phyloP scores from a whole-genome alignment of 257 asterid genomes.

The Cinchona pubescens region DNA sequence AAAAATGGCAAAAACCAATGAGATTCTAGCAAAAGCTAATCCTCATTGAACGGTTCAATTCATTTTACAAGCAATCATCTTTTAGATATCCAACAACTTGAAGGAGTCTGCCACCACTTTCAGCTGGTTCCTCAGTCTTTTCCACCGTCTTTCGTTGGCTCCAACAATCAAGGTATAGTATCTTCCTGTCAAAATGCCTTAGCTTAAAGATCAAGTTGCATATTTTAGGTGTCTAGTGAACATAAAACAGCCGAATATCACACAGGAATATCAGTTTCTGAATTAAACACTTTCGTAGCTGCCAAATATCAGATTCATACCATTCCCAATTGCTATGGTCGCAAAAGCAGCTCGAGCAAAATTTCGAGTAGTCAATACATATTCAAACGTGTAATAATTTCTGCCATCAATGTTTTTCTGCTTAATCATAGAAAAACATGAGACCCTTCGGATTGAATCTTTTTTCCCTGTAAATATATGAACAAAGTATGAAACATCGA shows the following conservation, averaged over 20 bases:
- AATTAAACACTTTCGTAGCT: background rate
- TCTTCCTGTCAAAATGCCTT: slow-evolving; percentile 49
- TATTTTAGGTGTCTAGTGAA: background rate
- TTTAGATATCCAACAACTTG: slow-evolving; percentile 62
- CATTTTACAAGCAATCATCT: background rate
- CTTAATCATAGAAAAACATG: slow-evolving; percentile 21
- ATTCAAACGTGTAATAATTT: slow-evolving; percentile 76
- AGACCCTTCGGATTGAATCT: background rate
- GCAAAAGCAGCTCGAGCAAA: slow-evolving; percentile 84
- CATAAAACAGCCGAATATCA: background rate
- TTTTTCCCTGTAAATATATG: background rate
- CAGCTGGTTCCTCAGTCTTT: slow-evolving; percentile 57
- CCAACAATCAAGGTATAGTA: slow-evolving; percentile 79
- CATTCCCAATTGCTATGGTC: slow-evolving; percentile 80
- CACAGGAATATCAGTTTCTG: background rate
- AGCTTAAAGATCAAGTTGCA: background rate
- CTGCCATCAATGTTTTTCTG: slow-evolving; percentile 70
- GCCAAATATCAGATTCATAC: slow-evolving; percentile 28
- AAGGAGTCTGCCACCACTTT: slow-evolving; percentile 90
- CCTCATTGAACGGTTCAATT: background rate
- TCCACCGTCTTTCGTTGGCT: slow-evolving; percentile 84
- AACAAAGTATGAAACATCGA: background rate
- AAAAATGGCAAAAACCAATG: background rate
- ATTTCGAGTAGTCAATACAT: slow-evolving; percentile 59
- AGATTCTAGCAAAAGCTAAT: background rate